phyloP scores from a whole-genome alignment of 139 green algal genomes.

The Chlamydomonas sp. region DNA sequence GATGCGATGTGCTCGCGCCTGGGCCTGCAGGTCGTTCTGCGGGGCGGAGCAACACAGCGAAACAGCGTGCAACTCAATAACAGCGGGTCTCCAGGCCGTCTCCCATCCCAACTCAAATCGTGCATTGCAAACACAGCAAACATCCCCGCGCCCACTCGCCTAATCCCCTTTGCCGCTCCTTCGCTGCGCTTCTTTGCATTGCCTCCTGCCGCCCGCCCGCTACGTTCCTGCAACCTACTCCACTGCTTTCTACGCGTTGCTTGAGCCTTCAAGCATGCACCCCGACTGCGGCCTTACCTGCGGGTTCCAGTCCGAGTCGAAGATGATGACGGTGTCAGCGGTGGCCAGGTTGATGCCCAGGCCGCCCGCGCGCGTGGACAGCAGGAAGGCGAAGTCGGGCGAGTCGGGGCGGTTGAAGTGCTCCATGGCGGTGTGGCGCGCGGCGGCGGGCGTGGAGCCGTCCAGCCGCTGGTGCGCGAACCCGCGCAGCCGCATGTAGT shows the following conservation, averaged over 20 bases:
- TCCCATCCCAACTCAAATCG: no score
- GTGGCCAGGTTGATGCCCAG: constrained; percentile 93
- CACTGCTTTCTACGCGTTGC: no score
- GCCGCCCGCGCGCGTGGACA: constrained; percentile 80
- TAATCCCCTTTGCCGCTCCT: no score
- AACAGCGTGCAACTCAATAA: no score
- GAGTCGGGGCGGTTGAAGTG: constrained; percentile 92
- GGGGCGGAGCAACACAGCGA: not conserved
- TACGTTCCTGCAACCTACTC: no score
- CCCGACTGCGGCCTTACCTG: no score
- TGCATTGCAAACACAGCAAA: no score
- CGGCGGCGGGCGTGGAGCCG: constrained; percentile 82
- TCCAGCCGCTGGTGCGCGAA: constrained; percentile 93
- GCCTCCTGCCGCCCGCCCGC: no score
- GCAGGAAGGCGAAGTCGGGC: constrained; percentile 94
- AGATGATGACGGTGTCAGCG: constrained; percentile 87
- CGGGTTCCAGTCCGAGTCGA: constrained; percentile 61
- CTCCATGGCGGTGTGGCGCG: constrained; percentile 90
- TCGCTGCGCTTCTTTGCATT: no score
- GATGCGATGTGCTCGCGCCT: constrained; percentile 89
- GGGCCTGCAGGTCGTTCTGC: constrained; percentile 55
- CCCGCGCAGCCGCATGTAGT: constrained; percentile 93
- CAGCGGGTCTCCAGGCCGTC: no score
- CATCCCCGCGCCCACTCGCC: no score
- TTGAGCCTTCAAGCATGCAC: no score